Evolutionary conservation across 345 rosid species (phyloP).

Genomic region (Hibiscus syriacus): DNA sequence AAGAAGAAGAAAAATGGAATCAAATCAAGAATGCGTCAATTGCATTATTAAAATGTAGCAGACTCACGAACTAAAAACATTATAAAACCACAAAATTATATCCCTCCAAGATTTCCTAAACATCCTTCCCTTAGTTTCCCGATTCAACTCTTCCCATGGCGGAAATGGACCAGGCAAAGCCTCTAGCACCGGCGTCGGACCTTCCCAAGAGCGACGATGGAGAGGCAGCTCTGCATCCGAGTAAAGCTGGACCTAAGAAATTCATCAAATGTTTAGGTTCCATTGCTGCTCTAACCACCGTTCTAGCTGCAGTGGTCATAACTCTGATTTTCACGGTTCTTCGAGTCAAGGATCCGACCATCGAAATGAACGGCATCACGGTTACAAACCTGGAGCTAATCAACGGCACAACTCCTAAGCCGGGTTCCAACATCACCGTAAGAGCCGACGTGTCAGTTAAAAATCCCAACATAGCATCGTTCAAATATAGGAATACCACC

Average conservation of each 20-base stretch:
- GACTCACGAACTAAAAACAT: neutral
- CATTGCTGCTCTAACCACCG: conserved; percentile 24
- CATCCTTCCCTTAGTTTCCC: neutral
- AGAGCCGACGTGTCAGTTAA: conserved; percentile 64
- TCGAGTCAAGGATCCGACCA: conserved; percentile 31
- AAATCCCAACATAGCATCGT: conserved; percentile 45
- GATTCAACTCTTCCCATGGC: conserved; percentile 19
- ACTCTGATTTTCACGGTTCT: conserved; percentile 65
- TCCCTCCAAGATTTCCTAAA: neutral
- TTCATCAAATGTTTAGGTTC: conserved; percentile 41
- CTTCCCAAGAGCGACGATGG: conserved; percentile 32
- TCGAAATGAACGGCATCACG: conserved; percentile 42
- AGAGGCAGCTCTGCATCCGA: neutral
- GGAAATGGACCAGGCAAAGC: conserved; percentile 41
- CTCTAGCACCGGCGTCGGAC: conserved; percentile 37
- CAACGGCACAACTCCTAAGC: conserved; percentile 37
- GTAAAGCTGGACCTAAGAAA: conserved; percentile 13
- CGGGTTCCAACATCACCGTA: conserved; percentile 58
- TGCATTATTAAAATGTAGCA: no score
- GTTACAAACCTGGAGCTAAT: conserved; percentile 37
- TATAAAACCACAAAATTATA: conserved; percentile 6
- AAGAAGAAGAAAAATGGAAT: neutral
- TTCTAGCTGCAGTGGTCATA: no score
- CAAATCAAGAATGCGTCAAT: no score
- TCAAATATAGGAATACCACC: conserved; percentile 51